Conservation (phyloP, 2,329 filamentous ascomycete genomes). For the Penicillium rolfsii region DNA sequence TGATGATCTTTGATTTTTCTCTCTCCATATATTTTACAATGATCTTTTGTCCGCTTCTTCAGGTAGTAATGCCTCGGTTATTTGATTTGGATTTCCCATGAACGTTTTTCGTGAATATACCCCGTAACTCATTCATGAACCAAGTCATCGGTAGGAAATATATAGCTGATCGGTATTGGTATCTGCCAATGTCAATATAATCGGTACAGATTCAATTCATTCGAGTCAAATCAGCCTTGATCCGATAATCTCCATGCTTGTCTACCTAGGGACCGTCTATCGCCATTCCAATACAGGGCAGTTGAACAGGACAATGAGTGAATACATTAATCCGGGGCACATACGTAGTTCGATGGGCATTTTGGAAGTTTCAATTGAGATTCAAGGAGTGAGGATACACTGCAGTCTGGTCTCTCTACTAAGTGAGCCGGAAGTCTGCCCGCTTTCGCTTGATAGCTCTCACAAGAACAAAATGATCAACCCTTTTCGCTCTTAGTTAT, state of each 20-base stretch:
- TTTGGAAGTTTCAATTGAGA: no score
- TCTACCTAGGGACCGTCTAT: not conserved
- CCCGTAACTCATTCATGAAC: not conserved
- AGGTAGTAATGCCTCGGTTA: constrained; percentile 3
- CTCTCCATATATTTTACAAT: constrained; percentile 2
- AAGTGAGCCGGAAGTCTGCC: no score
- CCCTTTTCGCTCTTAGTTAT: not conserved
- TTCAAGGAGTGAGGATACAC: no score
- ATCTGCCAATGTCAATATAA: not conserved
- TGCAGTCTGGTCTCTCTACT: no score
- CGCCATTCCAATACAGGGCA: no score
- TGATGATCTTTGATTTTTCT: constrained; percentile 19
- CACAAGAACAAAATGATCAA: no score
- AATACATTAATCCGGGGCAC: no score
- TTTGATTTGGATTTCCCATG: not conserved
- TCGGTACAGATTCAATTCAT: not conserved
- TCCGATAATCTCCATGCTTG: not conserved
- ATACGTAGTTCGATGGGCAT: no score
- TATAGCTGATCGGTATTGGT: not conserved
- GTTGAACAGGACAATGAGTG: no score
- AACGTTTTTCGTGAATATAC: constrained; percentile 7
- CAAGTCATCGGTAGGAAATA: not conserved
- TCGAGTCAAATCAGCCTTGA: not conserved
- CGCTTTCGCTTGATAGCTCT: no score
- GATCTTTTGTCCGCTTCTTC: constrained; percentile 3